A percentile compares a stretch with the other conserved stretches of the same genome.
Conservation (phyloP, 768 basidiomycete genomes). For the Paxillus rubicundulus region DNA sequence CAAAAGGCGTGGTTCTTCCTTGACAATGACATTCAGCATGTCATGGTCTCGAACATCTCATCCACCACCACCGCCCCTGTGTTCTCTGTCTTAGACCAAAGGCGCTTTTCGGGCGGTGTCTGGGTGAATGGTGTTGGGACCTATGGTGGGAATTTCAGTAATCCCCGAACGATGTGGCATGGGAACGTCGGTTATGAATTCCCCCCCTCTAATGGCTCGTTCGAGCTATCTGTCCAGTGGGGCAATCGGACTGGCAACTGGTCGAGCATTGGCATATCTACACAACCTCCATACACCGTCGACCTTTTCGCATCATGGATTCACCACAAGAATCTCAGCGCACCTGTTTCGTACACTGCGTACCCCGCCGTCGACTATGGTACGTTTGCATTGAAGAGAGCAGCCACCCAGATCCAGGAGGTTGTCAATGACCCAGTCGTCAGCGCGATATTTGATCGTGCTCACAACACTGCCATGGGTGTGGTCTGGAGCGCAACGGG, state of each 20-base stretch:
- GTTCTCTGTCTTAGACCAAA: constrained; percentile 68
- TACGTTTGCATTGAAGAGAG: constrained; percentile 40
- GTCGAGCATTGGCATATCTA: constrained; percentile 61
- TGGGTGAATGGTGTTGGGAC: constrained; percentile 37
- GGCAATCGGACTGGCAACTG: constrained; percentile 57
- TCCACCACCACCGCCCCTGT: constrained; percentile 47
- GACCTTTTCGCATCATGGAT: constrained; percentile 67
- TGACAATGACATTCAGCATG: constrained; percentile 57
- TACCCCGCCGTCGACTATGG: constrained; percentile 48
- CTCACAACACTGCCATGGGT: constrained; percentile 41
- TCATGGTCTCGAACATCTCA: constrained; percentile 54
- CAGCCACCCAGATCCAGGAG: constrained; percentile 30
- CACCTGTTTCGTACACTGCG: constrained; percentile 49
- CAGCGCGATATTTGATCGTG: constrained; percentile 50
- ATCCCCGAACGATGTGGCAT: constrained; percentile 54
- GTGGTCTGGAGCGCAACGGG: constrained; percentile 56
- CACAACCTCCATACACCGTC: constrained; percentile 53
- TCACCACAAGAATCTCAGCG: constrained; percentile 36
- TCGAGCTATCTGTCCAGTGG: constrained; percentile 39
- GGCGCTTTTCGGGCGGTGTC: constrained; percentile 42
- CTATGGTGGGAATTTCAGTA: neutral
- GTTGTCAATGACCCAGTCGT: constrained; percentile 47
- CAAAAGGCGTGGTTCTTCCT: constrained; percentile 79
- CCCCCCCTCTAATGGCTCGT: constrained; percentile 22
- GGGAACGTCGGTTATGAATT: constrained; percentile 63